Evolutionary conservation across 176 grass and related monocot genomes (phyloP), one percentile per base, ranked within the genome.

Genomic region (Thinopyrum elongatum): DNA sequence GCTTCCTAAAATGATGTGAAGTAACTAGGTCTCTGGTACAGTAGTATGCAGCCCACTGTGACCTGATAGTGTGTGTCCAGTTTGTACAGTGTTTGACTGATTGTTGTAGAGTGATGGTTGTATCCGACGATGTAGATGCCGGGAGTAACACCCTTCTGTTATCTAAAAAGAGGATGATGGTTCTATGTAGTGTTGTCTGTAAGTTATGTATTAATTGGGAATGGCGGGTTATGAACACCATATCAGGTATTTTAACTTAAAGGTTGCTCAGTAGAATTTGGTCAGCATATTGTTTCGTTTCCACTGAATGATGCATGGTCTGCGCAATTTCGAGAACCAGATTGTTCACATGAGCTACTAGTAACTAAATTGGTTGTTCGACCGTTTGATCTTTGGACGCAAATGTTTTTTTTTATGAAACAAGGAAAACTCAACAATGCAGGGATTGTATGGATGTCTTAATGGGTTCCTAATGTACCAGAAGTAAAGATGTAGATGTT

Each of bases 21-120:
- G 33, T 79, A 74, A 62, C 72, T 90, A 87, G 80, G 69, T 67
- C 65, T 66, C 29, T 30, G 59, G 25, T 84, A 81, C 27, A 65
- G 34, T 42, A 65, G 26, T 41, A 49, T 84, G 67, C 67, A 68
- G 60, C 60, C 66, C 83, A 47, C 21, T 60, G 58, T 55, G 79
- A 65, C 42, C 13, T 86, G 84, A 41, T 79, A 64, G 57, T 74
- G 44, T 74, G 57, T 79, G 44, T 66, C 65, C 57, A 80, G 29
- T 70, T 70, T 83, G 83, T 70, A 86, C 66, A 80, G 79, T 64
- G 35, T 47, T 74, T 60, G 15, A 16, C 15, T 29, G 27, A 38
- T 66, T 85, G 62, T 41, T 80, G 79, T 83, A 74, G 19, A 79
- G 30, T 81, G 51, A 74, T 80, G 60, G 28, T 78, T 61, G 59